These are phyloP conservation scores for Geosmithia morbida DNA, from an alignment of 2,329 filamentous ascomycete species.

Conservation along the genomic window DNA sequence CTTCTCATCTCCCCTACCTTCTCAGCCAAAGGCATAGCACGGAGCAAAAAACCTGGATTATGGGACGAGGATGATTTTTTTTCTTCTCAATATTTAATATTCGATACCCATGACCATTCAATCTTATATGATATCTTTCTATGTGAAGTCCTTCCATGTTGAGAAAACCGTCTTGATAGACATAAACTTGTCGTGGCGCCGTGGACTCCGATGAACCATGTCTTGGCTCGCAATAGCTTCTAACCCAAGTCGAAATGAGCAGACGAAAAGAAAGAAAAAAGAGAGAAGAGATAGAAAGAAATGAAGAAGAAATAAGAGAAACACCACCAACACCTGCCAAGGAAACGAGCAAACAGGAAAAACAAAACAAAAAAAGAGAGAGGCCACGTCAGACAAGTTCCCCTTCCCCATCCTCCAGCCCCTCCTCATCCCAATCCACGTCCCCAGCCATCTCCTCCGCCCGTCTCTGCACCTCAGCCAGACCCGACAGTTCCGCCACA, in stretches of 20 bases:
- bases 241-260: neutral
- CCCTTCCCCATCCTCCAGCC: slow-evolving; percentile 36
- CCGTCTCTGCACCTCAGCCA: slow-evolving; percentile 54
- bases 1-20: too few relatives aligned
- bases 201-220: too few relatives aligned
- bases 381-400: slow-evolving; percentile 24
- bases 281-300: neutral
- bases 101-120: slow-evolving; percentile 1
- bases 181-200: too few relatives aligned
- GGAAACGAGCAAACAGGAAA: neutral
- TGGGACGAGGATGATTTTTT: too few relatives aligned
- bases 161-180: neutral
- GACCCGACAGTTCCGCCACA: slow-evolving; percentile 60
- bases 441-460: slow-evolving; percentile 36
- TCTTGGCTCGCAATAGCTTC: neutral
- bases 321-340: neutral
- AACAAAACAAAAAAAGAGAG: neutral
- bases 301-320: neutral
- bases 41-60: too few relatives aligned
- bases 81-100: neutral
- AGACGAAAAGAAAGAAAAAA: neutral
- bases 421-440: slow-evolving; percentile 48
- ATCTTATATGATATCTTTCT: neutral
- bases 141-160: too few relatives aligned
- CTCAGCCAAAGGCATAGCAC: too few relatives aligned